phyloP scores from a whole-genome alignment of 164 flowering plant genomes.

The Magnolia officinalis region DNA sequence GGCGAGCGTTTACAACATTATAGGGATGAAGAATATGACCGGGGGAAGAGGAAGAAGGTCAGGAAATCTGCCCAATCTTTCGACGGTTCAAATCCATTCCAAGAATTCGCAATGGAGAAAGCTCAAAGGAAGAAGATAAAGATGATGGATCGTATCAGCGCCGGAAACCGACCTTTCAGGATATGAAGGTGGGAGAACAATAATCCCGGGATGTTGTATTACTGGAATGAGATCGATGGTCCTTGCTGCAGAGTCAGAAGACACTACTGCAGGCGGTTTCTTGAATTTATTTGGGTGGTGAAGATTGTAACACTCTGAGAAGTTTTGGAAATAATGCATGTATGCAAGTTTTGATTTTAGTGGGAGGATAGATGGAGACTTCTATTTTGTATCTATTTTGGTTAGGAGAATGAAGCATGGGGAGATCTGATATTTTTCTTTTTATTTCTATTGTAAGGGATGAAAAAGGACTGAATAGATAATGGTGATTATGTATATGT shows the following conservation, averaged over 20 bases:
- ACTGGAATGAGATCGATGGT: background rate
- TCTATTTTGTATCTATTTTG: background rate
- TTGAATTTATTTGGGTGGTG: background rate
- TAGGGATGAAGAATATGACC: conserved; percentile 93
- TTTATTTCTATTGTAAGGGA: too few relatives aligned
- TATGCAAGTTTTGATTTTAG: background rate
- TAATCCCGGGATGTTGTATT: background rate
- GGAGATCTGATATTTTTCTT: background rate
- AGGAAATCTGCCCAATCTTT: conserved; percentile 29
- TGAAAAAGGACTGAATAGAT: too few relatives aligned
- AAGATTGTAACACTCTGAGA: background rate
- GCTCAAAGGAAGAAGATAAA: conserved; percentile 37
- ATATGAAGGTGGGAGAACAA: conserved; percentile 27
- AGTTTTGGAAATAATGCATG: background rate
- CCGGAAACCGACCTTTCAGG: conserved; percentile 62
- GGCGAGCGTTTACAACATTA: background rate
- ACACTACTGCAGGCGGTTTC: background rate
- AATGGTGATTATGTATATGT: too few relatives aligned
- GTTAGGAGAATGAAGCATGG: background rate
- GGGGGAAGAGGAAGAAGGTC: conserved; percentile 81
- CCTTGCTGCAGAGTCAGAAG: background rate
- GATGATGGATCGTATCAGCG: conserved; percentile 27
- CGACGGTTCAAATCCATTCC: conserved; percentile 75
- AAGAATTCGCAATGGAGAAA: conserved; percentile 53
- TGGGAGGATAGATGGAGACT: background rate